Evolutionary conservation across 805 yeast genomes (phyloP).

Genomic region (Cyberlindnera subsufficiens): DNA sequence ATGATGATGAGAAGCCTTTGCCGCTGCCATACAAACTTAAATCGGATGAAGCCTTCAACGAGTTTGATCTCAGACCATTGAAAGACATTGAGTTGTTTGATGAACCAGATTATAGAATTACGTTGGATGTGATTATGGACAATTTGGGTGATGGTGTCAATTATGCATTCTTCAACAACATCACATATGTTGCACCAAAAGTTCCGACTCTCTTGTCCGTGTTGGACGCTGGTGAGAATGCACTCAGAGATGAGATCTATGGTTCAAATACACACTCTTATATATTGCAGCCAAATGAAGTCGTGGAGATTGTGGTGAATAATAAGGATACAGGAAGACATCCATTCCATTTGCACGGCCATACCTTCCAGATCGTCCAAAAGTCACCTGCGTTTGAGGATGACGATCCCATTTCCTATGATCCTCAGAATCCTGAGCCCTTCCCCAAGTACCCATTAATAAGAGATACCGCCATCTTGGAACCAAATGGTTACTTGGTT

Average conservation of each 20-base stretch:
- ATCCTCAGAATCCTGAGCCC: constrained; percentile 35
- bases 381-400: constrained; percentile 48
- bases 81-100: constrained; percentile 43
- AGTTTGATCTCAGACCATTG: constrained; percentile 32
- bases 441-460: constrained; percentile 55
- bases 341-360: constrained; percentile 79
- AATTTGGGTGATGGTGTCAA: constrained; percentile 69
- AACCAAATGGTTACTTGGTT: constrained; percentile 63
- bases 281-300: constrained; percentile 24
- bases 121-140: constrained; percentile 56
- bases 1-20: constrained; percentile 30
- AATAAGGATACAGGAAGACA: constrained; percentile 77
- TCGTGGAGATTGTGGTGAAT: constrained; percentile 71
- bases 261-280: constrained; percentile 39
- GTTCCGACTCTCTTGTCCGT: constrained; percentile 67
- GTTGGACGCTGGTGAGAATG: constrained; percentile 51
- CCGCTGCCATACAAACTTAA: constrained; percentile 22
- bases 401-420: constrained; percentile 44
- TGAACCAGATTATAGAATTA: constrained; percentile 58
- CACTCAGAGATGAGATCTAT: constrained; percentile 56
- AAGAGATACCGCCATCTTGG: constrained; percentile 69
- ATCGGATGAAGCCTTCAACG: constrained; percentile 23
- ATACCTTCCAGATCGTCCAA: constrained; percentile 55
- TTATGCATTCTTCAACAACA: constrained; percentile 70
- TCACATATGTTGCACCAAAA: constrained; percentile 59